Percentiles rank a stretch among this genome's conserved stretches.
These are phyloP conservation scores for Linderniella brevidens DNA, from an alignment of 257 asterid genomes.

Conservation along the genomic window DNA sequence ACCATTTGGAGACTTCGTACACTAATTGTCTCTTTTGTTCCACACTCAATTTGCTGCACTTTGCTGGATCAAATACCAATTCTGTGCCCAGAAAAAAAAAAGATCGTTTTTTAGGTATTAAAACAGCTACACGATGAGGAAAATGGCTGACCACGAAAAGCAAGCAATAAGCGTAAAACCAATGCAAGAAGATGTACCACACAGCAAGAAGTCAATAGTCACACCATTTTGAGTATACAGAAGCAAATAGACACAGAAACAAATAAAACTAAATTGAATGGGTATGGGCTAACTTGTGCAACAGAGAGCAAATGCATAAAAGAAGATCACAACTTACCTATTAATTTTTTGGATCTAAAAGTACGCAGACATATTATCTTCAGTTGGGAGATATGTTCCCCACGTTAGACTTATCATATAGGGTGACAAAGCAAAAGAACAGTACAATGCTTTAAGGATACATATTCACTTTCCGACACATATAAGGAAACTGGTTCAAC, in stretches of 20 bases:
- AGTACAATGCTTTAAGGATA: constrained; percentile 8
- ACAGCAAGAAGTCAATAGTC: too few relatives aligned
- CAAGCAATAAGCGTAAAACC: not conserved
- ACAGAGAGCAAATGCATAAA: too few relatives aligned
- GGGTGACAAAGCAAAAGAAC: constrained; percentile 9
- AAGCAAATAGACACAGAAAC: too few relatives aligned
- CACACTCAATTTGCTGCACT: constrained; percentile 59
- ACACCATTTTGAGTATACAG: too few relatives aligned
- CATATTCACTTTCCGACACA: constrained; percentile 10
- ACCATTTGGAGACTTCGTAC: constrained; percentile 54
- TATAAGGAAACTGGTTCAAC: constrained; percentile 8
- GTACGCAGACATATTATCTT: too few relatives aligned
- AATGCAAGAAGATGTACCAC: too few relatives aligned
- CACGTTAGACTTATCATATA: constrained; percentile 7
- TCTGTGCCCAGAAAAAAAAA: constrained; percentile 23
- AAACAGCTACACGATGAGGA: not conserved
- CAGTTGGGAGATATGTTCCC: not conserved
- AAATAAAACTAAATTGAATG: too few relatives aligned
- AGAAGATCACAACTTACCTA: not conserved
- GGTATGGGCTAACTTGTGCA: too few relatives aligned
- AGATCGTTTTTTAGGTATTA: not conserved
- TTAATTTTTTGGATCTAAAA: not conserved
- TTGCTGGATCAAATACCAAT: constrained; percentile 46
- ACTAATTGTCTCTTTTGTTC: constrained; percentile 71
- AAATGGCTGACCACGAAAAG: not conserved